phyloP scores from a whole-genome alignment of 441 rosid genomes.

The Syzygium syzygioides region DNA sequence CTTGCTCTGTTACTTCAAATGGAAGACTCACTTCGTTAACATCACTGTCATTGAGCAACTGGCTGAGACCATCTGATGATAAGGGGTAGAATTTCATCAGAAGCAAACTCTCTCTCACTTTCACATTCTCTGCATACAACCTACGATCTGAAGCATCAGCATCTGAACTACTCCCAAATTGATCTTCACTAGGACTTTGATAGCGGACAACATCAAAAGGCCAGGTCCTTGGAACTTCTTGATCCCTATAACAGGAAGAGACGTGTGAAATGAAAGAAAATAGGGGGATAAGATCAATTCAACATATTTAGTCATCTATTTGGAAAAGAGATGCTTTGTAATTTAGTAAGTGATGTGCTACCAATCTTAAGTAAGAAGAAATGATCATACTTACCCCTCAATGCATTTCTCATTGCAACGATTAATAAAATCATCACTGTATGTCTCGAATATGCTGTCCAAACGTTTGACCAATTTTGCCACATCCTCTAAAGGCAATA shows the following conservation, averaged over 20 bases:
- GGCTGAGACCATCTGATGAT: no score
- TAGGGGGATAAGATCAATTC: background rate
- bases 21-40: no score
- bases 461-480: conserved; percentile 13
- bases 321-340: background rate
- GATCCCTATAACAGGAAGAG: conserved; percentile 18
- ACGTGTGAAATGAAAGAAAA: background rate
- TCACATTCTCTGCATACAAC: no score
- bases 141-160: no score
- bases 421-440: conserved; percentile 3
- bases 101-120: no score
- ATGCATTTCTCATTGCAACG: conserved; percentile 10
- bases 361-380: background rate
- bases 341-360: background rate
- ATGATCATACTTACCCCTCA: conserved; percentile 1
- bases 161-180: no score
- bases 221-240: conserved; percentile 39
- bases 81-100: no score
- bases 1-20: no score
- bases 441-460: conserved; percentile 5
- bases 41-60: no score
- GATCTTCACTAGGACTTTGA: no score
- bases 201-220: conserved; percentile 4
- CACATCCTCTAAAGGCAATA: conserved; percentile 19
- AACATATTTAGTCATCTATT: background rate